These are phyloP conservation scores for Lichina pygmaea DNA, from an alignment of 495 filamentous ascomycete genomes.

Conservation along the genomic window DNA sequence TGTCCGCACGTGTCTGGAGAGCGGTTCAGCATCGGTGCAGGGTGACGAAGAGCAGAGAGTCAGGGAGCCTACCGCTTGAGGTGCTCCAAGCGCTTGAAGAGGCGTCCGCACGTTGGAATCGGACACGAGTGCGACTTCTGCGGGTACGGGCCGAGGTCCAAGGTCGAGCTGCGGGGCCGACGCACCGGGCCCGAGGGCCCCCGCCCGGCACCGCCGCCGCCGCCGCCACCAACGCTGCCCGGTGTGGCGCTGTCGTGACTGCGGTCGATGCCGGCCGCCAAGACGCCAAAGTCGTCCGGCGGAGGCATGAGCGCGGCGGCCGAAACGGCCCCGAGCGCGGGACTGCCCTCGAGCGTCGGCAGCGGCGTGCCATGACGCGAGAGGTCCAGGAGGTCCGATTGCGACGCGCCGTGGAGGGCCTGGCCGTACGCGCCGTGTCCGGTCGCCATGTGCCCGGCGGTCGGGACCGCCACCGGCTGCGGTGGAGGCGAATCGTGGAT, in stretches of 20 bases:
- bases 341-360: conserved; percentile 51
- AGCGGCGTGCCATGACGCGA: conserved; percentile 76
- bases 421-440: conserved; percentile 10
- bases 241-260: background rate
- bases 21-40: conserved; percentile 18
- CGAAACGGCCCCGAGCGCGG: conserved; percentile 13
- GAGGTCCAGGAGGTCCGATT: conserved; percentile 56
- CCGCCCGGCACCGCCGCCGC: too few species aligned
- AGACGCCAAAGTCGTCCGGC: background rate
- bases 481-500: conserved; percentile 36
- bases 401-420: conserved; percentile 21
- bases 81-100: conserved; percentile 98
- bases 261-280: background rate
- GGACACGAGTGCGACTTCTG: conserved; percentile 95
- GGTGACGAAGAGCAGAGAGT: conserved; percentile 5
- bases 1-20: conserved; percentile 80
- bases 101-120: conserved; percentile 88
- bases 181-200: conserved; percentile 40
- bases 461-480: conserved; percentile 13
- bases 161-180: conserved; percentile 80
- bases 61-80: conserved; percentile 66
- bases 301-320: background rate
- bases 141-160: conserved; percentile 89
- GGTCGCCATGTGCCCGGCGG: background rate
- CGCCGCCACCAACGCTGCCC: background rate